Evolutionary conservation across 441 rosid genomes (phyloP), one percentile per base, ranked within the genome.

Genomic region (Croton setiger): DNA sequence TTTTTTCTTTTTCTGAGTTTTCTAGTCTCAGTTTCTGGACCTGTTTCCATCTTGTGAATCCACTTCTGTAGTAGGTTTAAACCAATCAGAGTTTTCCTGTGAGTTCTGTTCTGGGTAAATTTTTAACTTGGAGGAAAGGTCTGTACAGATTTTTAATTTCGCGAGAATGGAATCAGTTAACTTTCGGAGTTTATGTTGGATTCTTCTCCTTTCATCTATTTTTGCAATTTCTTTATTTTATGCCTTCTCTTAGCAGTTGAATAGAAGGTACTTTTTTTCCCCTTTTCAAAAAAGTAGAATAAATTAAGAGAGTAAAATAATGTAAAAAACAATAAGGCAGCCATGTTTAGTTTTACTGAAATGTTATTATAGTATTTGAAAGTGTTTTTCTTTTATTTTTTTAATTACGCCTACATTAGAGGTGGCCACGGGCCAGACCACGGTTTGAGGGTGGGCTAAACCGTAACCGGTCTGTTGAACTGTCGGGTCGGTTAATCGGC

Each of bases 11-110:
- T 59, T 45, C 79, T 63, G 78, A 55, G 80, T 73, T 63, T 23
- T 63, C 18, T 56, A 60, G 13, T 57, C 75, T 80, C 77, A 74
- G 80, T 57, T 70, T n/a, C 44, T 11, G 8, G 27, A 58, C 55
- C 37, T 57, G 3, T 20, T 20, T 33, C 5, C 44, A 14, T 20
- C 33, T 35, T 61, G 27, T 23, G 9, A n/a, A n/a, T 14, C 21
- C 6, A 35, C 35, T 3, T 61, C 5, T 39, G 5, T 18, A 20
- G 8, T n/a, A 37, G 47, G 27, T 18, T 37, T n/a, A 18, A 17
- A 10, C 31, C 12, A 37, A n/a, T 31, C 2, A 37, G 27, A 39
- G 11, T 1, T 31, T 20, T 39, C 27, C 31, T 10, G 64, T 48
- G n/a, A 18, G 20, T 53, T 27, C 12, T 18, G 4, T 57, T 10